Base-by-base conservation (phyloP, 768 basidiomycete species). In the Lepiota brunneoincarnata region DNA sequence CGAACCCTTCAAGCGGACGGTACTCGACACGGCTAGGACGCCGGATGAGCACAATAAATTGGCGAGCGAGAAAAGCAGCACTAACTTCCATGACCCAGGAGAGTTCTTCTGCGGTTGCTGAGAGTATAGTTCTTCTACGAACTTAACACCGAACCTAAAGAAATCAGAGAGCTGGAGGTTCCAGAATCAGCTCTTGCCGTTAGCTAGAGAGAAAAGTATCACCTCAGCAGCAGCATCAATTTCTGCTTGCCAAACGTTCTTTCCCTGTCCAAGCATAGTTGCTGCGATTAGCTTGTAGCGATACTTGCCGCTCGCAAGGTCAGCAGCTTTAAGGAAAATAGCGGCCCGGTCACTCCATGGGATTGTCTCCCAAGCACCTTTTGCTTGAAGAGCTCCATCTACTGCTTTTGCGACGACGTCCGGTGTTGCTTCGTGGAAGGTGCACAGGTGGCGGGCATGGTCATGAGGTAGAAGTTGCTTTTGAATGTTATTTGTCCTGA, bases 241-340 rank as follows among this genome's bases (percentile, higher is more conserved):
- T 78, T 99, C 97, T 14, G 97, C 97, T 74, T 99, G 97, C 97
- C 97, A 99, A 14, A 81, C 87, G 67, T 98, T 99, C 84, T 99
- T 99, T 38, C 97, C 97, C 73, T 99, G 97, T 14, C 97, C 97
- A 43, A 99, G 78, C 72, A 99, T 97, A 40, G 96, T 98, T 37
- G 96, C 94, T 38, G 97, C 97, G 74, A 98, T 79, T 43, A 99
- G 77, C 73, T 88, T 87, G 75, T 95, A 96, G 59, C 97, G 80
- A 69, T 98, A 97, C 78, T 98, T 99, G 51, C 91, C 92, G 65
- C 91, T 87, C 54, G 93, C 83, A 47, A 99, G 84, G 69, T 99
- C 97, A 20, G 97, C 97, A 4, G 97, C 97, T 70, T 96, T 97
- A 60, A 99, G 78, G 77, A 98, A 99, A 71, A 99, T 96, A 36